These are phyloP conservation scores for Lodderomyces metapsilosis DNA, from an alignment of 1,139 yeast genomes.

Conservation along the genomic window DNA sequence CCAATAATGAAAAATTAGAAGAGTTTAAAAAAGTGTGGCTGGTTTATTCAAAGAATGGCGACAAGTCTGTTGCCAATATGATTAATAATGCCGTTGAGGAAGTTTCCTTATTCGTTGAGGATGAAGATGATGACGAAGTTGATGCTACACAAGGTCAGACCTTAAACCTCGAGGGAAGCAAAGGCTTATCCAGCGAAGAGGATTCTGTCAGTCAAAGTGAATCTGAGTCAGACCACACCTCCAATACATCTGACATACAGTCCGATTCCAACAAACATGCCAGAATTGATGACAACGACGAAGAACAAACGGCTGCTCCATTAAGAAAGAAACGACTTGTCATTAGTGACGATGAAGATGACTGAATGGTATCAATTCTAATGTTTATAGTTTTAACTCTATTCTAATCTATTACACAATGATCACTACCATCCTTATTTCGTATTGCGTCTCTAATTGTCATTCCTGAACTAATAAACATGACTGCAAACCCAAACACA, in stretches of 20 bases:
- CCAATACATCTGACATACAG: slow-evolving; percentile 15
- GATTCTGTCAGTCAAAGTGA: not conserved
- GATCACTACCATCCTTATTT: slow-evolving; percentile 25
- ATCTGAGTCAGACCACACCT: slow-evolving; percentile 4
- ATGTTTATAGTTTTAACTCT: not conserved
- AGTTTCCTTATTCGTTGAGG: slow-evolving; percentile 19
- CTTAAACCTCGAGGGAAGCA: too few species aligned
- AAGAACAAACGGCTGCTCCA: slow-evolving; percentile 5
- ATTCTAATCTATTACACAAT: slow-evolving; percentile 39
- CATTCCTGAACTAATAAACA: slow-evolving; percentile 76
- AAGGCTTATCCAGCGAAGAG: too few species aligned
- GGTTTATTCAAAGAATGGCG: slow-evolving; percentile 21
- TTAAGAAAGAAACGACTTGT: slow-evolving; percentile 16
- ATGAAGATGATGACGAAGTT: slow-evolving; percentile 11
- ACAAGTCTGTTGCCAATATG: slow-evolving; percentile 14
- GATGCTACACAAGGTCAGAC: too few species aligned
- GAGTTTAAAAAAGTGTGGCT: slow-evolving; percentile 42
- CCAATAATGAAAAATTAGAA: slow-evolving; percentile 34
- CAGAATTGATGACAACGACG: slow-evolving; percentile 10
- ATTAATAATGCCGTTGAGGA: slow-evolving; percentile 27
- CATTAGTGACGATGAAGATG: slow-evolving; percentile 29
- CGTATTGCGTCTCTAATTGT: slow-evolving; percentile 40
- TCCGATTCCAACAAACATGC: slow-evolving; percentile 8
- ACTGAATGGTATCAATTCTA: too few species aligned
- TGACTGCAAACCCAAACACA: slow-evolving; percentile 69